Evolutionary conservation across 2,329 filamentous ascomycete species (phyloP).

Genomic region (Aaosphaeria pasadenensis): DNA sequence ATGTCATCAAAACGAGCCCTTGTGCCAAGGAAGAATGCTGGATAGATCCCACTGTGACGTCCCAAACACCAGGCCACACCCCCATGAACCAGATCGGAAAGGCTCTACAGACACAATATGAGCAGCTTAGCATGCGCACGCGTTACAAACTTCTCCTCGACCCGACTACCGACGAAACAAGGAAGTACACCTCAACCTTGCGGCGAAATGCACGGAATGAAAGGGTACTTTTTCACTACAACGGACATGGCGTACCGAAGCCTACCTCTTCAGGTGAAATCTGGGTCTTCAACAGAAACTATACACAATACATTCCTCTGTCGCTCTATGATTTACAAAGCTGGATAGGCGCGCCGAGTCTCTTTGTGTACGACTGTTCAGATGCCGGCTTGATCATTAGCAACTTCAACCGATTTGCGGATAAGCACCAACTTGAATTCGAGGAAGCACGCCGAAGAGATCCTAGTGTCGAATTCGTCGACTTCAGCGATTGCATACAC

Average conservation of each 20-base stretch:
- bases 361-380: slow-evolving; percentile 98
- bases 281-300: slow-evolving; percentile 99
- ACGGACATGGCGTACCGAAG: slow-evolving; percentile 94
- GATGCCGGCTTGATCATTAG: slow-evolving; percentile 92
- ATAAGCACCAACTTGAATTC: slow-evolving; percentile 92
- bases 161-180: slow-evolving; percentile 94
- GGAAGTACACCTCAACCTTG: slow-evolving; percentile 90
- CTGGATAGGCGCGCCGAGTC: slow-evolving; percentile 91
- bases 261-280: slow-evolving; percentile 95
- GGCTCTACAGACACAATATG: slow-evolving; percentile 92
- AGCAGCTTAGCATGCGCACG: slow-evolving; percentile 91
- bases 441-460: slow-evolving; percentile 72
- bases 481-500: slow-evolving; percentile 85
- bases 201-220: slow-evolving; percentile 94
- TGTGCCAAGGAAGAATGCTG: slow-evolving; percentile 94
- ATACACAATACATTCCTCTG: slow-evolving; percentile 97
- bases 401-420: slow-evolving; percentile 91
- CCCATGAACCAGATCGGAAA: slow-evolving; percentile 94
- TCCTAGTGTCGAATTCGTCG: slow-evolving; percentile 60
- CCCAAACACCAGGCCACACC: slow-evolving; percentile 68
- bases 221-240: slow-evolving; percentile 96
- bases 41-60: slow-evolving; percentile 84
- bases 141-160: slow-evolving; percentile 96
- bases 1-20: slow-evolving; percentile 92
- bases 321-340: slow-evolving; percentile 92